These are phyloP conservation scores for Cyanidium caldarium DNA, from an alignment of 23 red algal species.

Conservation along the genomic window DNA sequence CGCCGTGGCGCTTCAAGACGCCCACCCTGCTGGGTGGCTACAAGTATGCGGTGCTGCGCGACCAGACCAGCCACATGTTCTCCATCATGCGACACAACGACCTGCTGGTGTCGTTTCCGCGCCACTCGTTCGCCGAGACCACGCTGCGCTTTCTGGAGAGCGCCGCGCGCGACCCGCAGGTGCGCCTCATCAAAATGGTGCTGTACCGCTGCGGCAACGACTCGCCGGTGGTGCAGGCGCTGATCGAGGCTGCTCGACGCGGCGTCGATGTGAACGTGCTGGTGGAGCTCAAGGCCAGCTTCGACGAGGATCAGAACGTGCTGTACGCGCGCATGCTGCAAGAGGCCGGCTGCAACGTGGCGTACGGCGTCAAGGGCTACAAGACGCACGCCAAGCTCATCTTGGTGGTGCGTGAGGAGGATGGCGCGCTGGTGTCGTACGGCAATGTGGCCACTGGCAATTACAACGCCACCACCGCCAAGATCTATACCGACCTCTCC, in stretches of 20 bases:
- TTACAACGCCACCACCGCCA: slow-evolving; percentile 81
- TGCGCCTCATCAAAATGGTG: slow-evolving; percentile 65
- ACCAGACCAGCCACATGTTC: slow-evolving; percentile 52
- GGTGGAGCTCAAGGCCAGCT: slow-evolving; percentile 83
- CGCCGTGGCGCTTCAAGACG: slow-evolving; percentile 34
- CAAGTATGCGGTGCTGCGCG: slow-evolving; percentile 23
- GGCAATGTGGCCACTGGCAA: slow-evolving; percentile 78
- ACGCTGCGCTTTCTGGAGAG: slow-evolving; percentile 53
- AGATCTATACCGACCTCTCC: slow-evolving; percentile 74
- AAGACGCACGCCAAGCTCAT: slow-evolving; percentile 89
- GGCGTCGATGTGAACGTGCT: slow-evolving; percentile 91
- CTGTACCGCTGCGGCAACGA: slow-evolving; percentile 74
- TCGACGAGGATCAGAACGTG: slow-evolving; percentile 91
- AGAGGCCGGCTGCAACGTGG: slow-evolving; percentile 79
- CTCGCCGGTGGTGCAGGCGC: slow-evolving; percentile 58
- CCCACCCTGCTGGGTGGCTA: slow-evolving; percentile 35
- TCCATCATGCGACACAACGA: slow-evolving; percentile 47
- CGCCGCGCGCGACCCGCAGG: slow-evolving; percentile 49
- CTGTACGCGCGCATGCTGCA: slow-evolving; percentile 55
- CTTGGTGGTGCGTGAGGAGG: slow-evolving; percentile 57
- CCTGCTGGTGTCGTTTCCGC: slow-evolving; percentile 60
- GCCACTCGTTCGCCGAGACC: slow-evolving; percentile 59
- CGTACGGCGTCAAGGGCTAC: slow-evolving; percentile 73
- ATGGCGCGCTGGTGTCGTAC: slow-evolving; percentile 49
- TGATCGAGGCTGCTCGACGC: slow-evolving; percentile 77